Evolutionary conservation across 805 yeast genomes (phyloP).

Genomic region (Starmerella kuoi): DNA sequence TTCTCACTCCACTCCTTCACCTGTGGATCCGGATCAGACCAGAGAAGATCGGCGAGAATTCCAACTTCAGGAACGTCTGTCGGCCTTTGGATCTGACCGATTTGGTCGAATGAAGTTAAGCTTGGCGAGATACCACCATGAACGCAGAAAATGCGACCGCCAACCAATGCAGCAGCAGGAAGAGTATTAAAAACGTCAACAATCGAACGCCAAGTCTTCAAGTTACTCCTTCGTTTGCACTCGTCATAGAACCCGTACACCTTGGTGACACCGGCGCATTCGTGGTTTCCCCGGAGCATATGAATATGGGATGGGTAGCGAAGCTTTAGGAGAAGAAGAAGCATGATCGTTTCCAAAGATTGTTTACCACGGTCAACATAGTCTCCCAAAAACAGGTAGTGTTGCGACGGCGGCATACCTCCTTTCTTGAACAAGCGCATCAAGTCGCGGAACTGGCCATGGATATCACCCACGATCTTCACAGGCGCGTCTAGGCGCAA

Average conservation of each 20-base stretch:
- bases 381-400: slow-evolving; percentile 86
- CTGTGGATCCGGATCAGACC: slow-evolving; percentile 81
- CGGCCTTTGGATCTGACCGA: slow-evolving; percentile 59
- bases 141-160: slow-evolving; percentile 84
- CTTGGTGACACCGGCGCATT: slow-evolving; percentile 91
- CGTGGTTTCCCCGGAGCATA: slow-evolving; percentile 91
- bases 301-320: slow-evolving; percentile 93
- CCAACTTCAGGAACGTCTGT: slow-evolving; percentile 80
- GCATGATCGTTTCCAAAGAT: slow-evolving; percentile 77
- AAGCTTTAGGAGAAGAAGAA: slow-evolving; percentile 80
- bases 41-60: slow-evolving; percentile 57
- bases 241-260: slow-evolving; percentile 97
- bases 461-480: slow-evolving; percentile 86
- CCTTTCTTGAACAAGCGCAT: slow-evolving; percentile 85
- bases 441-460: slow-evolving; percentile 90
- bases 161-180: slow-evolving; percentile 91
- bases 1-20: slow-evolving; percentile 77
- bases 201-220: slow-evolving; percentile 84
- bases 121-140: slow-evolving; percentile 78
- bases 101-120: slow-evolving; percentile 57
- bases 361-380: slow-evolving; percentile 98
- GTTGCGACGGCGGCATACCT: slow-evolving; percentile 92
- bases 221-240: slow-evolving; percentile 82
- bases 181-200: slow-evolving; percentile 90
- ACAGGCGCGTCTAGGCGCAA: slow-evolving; percentile 78